These are phyloP conservation scores for Pycnococcus provasolii DNA, from an alignment of 139 green algal genomes.

Conservation along the genomic window DNA sequence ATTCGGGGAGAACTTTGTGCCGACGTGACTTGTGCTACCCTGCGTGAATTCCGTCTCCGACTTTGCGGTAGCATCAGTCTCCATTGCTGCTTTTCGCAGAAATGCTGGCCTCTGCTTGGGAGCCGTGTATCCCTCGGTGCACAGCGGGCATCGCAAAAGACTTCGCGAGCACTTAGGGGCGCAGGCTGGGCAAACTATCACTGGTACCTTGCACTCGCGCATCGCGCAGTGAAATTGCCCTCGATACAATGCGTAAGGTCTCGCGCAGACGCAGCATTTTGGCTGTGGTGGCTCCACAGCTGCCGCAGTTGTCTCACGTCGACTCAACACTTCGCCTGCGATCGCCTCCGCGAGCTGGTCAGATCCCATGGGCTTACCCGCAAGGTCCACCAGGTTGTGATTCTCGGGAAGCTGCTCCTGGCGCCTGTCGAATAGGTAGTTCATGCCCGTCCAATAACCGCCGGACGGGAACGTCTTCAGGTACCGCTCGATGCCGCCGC, in stretches of 20 bases:
- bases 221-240: not conserved
- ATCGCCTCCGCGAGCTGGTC: no score
- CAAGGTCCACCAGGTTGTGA: not conserved
- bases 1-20: no score
- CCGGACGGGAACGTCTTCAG: conserved; percentile 24
- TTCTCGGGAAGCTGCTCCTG: conserved; percentile 8
- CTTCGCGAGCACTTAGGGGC: not conserved
- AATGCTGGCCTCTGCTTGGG: not conserved
- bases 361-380: not conserved
- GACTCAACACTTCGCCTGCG: no score
- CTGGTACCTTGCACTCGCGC: conserved; percentile 15
- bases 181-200: conserved; percentile 13
- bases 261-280: conserved; percentile 9
- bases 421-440: conserved; percentile 27
- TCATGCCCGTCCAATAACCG: conserved; percentile 21
- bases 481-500: conserved; percentile 22
- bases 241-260: not conserved
- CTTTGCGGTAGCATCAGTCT: no score
- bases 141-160: conserved; percentile 9
- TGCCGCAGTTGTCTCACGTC: no score
- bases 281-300: not conserved
- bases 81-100: no score
- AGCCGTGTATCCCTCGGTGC: not conserved
- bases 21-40: no score
- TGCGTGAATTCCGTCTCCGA: no score